A percentile compares a stretch with the other conserved stretches of the same genome.
These are phyloP conservation scores for Beauveria sp. DNA, from an alignment of 2,329 filamentous ascomycete species.

Conservation along the genomic window DNA sequence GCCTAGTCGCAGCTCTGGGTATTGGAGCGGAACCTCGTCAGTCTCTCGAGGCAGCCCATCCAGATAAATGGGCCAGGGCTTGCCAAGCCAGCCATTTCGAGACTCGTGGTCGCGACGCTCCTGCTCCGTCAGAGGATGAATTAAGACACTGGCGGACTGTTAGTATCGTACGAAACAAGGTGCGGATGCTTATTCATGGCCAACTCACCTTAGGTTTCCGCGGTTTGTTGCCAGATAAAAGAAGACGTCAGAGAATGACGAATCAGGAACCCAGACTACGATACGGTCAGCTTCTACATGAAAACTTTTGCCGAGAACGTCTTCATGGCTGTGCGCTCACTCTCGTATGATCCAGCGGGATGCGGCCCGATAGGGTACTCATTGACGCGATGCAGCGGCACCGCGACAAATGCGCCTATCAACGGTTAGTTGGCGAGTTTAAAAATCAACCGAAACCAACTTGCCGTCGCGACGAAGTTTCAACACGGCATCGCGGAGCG, in stretches of 20 bases:
- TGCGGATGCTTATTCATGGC: too few relatives aligned
- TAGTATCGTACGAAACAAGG: neutral
- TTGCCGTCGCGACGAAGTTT: slow-evolving; percentile 25
- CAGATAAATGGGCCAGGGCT: slow-evolving; percentile 26
- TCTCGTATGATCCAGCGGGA: slow-evolving; percentile 27
- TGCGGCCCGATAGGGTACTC: slow-evolving; percentile 26
- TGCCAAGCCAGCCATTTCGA: slow-evolving; percentile 27
- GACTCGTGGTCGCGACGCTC: slow-evolving; percentile 26
- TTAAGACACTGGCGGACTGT: slow-evolving; percentile 19
- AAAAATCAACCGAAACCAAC: neutral
- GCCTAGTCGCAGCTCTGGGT: slow-evolving; percentile 24
- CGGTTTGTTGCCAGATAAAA: slow-evolving; percentile 27
- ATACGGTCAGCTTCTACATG: slow-evolving; percentile 3
- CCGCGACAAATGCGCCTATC: slow-evolving; percentile 26
- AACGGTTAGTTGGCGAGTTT: neutral
- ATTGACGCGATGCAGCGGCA: slow-evolving; percentile 25
- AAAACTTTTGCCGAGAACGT: neutral
- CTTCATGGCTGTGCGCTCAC: slow-evolving; percentile 12
- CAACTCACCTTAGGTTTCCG: slow-evolving; percentile 21
- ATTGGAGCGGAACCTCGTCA: slow-evolving; percentile 23
- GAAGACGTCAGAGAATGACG: slow-evolving; percentile 28
- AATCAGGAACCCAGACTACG: slow-evolving; percentile 26
- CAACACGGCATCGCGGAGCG: slow-evolving; percentile 25
- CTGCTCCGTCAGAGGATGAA: slow-evolving; percentile 24
- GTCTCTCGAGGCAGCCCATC: slow-evolving; percentile 20